phyloP scores from a whole-genome alignment of 768 basidiomycete genomes.

The Boletus coccyginus region DNA sequence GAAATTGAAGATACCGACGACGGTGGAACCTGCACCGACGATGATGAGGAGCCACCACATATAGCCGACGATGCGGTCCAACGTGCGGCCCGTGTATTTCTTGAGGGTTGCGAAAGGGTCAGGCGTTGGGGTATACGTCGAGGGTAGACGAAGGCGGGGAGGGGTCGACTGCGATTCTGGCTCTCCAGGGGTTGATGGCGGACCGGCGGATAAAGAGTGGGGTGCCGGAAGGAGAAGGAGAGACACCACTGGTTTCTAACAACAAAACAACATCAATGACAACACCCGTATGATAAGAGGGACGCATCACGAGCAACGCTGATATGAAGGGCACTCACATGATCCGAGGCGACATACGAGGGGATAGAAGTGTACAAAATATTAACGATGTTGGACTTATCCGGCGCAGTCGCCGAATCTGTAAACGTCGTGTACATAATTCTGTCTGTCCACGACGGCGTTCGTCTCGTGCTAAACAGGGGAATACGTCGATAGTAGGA shows the following conservation, averaged over 20 bases:
- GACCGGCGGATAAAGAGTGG: conserved; percentile 18
- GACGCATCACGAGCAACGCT: neutral
- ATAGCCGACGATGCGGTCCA: conserved; percentile 77
- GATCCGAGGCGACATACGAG: conserved; percentile 86
- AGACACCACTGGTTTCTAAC: conserved; percentile 83
- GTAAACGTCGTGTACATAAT: conserved; percentile 79
- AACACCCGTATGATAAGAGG: neutral
- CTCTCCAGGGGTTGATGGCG: conserved; percentile 16
- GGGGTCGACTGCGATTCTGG: conserved; percentile 23
- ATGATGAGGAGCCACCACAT: conserved; percentile 75
- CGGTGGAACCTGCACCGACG: conserved; percentile 72
- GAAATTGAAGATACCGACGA: conserved; percentile 72
- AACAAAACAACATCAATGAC: neutral
- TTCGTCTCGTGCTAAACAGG: conserved; percentile 55
- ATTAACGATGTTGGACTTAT: conserved; percentile 56
- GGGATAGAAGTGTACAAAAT: conserved; percentile 78
- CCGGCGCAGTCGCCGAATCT: conserved; percentile 53
- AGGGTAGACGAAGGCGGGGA: conserved; percentile 51
- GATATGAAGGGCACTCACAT: conserved; percentile 48
- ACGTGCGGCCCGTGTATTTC: conserved; percentile 56
- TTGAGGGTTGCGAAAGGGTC: conserved; percentile 56
- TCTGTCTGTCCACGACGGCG: conserved; percentile 92
- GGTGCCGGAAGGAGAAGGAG: conserved; percentile 61
- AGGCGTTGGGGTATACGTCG: conserved; percentile 47
- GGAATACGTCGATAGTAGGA: conserved; percentile 2